A percentile compares a stretch with the other conserved stretches of the same genome.
phyloP scores from a whole-genome alignment of 2,329 filamentous ascomycete species.

The Xylaria sp. region DNA sequence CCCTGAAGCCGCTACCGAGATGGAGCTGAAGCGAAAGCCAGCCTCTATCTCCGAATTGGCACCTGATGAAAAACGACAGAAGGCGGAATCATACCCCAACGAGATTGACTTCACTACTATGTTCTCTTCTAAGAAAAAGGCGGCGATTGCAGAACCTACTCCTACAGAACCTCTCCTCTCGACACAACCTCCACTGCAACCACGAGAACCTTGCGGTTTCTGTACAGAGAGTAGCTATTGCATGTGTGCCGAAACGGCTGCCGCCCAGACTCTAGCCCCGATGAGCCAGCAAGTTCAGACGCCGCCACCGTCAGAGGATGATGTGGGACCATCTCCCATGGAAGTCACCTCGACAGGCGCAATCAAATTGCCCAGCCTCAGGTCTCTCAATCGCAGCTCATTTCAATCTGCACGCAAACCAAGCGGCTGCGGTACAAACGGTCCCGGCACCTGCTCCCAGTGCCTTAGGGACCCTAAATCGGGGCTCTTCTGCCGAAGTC shows the following conservation, averaged over 20 bases:
- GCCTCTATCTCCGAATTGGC: slow-evolving; percentile 56
- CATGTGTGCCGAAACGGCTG: slow-evolving; percentile 74
- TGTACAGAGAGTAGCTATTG: slow-evolving; percentile 85
- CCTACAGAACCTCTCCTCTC: slow-evolving; percentile 48
- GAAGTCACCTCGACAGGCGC: slow-evolving; percentile 70
- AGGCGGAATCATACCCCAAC: slow-evolving; percentile 61
- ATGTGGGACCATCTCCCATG: slow-evolving; percentile 66
- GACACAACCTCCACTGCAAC: slow-evolving; percentile 50
- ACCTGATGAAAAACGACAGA: slow-evolving; percentile 67
- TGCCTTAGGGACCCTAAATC: slow-evolving; percentile 82
- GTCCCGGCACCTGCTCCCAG: slow-evolving; percentile 82
- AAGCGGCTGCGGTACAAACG: slow-evolving; percentile 69
- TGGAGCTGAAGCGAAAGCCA: slow-evolving; percentile 62
- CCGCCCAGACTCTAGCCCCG: slow-evolving; percentile 54
- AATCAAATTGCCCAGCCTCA: slow-evolving; percentile 66
- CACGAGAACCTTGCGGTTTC: slow-evolving; percentile 81
- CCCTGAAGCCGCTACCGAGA: slow-evolving; percentile 46
- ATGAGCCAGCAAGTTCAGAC: slow-evolving; percentile 64
- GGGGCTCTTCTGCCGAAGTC: slow-evolving; percentile 83
- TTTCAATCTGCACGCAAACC: slow-evolving; percentile 42
- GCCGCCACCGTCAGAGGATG: slow-evolving; percentile 70
- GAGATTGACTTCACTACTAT: slow-evolving; percentile 81
- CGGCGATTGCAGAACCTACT: slow-evolving; percentile 47
- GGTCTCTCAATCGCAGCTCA: slow-evolving; percentile 49
- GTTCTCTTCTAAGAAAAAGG: slow-evolving; percentile 62